phyloP scores from a whole-genome alignment of 192 early-diverging fungal genomes.

The Backusella westeae region DNA sequence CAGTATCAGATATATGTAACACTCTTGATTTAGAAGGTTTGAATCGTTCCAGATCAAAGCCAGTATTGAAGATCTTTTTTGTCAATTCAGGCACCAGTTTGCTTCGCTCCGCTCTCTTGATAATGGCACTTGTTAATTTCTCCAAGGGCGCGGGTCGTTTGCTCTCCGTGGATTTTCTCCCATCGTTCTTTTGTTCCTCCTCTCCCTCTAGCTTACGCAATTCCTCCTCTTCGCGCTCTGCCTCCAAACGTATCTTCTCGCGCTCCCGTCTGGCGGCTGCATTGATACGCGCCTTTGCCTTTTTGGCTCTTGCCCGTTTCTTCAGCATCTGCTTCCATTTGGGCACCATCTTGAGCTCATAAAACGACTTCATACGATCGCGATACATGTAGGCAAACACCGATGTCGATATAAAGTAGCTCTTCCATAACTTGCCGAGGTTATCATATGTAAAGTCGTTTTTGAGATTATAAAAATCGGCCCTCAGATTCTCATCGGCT shows the following conservation, averaged over 20 bases:
- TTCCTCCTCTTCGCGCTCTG: background rate
- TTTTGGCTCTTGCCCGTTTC: background rate
- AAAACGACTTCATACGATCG: background rate
- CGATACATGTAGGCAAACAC: constrained; percentile 16
- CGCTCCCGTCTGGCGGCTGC: background rate
- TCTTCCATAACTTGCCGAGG: constrained; percentile 24
- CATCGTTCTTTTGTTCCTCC: background rate
- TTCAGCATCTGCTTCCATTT: background rate
- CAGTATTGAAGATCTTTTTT: background rate
- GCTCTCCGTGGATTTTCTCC: background rate
- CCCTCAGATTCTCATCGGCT: background rate
- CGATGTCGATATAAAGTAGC: constrained; percentile 8
- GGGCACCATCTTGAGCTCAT: background rate
- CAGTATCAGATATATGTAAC: constrained; percentile 21
- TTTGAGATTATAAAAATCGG: background rate
- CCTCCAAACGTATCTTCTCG: background rate
- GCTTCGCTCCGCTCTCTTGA: background rate
- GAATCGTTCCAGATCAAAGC: constrained; percentile 8
- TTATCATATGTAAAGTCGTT: constrained; percentile 12
- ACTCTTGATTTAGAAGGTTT: constrained; percentile 10
- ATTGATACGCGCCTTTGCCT: background rate
- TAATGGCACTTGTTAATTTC: background rate
- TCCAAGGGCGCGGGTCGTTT: background rate
- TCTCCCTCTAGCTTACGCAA: background rate
- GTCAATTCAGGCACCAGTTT: background rate